Evolutionary conservation across 805 yeast species (phyloP).

Genomic region (Diddensiella santjacobensis): DNA sequence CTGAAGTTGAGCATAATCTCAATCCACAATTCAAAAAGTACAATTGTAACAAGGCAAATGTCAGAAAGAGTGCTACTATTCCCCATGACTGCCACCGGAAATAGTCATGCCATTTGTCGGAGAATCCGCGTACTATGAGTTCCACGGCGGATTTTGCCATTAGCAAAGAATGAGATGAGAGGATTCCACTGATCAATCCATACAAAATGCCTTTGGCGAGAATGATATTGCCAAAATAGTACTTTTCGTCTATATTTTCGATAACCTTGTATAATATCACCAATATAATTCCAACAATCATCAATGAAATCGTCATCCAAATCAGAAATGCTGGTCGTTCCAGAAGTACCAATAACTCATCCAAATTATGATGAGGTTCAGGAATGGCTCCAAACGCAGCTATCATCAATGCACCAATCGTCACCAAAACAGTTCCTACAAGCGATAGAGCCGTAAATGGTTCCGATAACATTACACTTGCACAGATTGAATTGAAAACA

Average conservation of each 20-base stretch:
- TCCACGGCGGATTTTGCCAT: constrained; percentile 84
- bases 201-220: constrained; percentile 52
- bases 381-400: constrained; percentile 66
- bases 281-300: constrained; percentile 31
- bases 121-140: constrained; percentile 47
- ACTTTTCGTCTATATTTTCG: constrained; percentile 2
- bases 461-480: constrained; percentile 64
- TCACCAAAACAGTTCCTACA: constrained; percentile 63
- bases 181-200: constrained; percentile 68
- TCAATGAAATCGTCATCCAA: constrained; percentile 50
- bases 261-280: constrained; percentile 8
- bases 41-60: constrained; percentile 67
- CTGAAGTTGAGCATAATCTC: constrained; percentile 64
- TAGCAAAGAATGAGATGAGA: constrained; percentile 81
- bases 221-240: constrained; percentile 3
- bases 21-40: constrained; percentile 72
- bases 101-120: constrained; percentile 38
- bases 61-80: constrained; percentile 51
- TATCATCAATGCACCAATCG: constrained; percentile 70
- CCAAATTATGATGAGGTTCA: constrained; percentile 50
- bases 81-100: constrained; percentile 44
- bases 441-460: constrained; percentile 55
- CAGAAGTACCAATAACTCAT: constrained; percentile 44
- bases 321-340: constrained; percentile 45
- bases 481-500: constrained; percentile 79